A percentile compares a stretch with the other conserved stretches of the same genome.
Conservation (phyloP, 2,329 filamentous ascomycete species). For the Penicillium sp. region DNA sequence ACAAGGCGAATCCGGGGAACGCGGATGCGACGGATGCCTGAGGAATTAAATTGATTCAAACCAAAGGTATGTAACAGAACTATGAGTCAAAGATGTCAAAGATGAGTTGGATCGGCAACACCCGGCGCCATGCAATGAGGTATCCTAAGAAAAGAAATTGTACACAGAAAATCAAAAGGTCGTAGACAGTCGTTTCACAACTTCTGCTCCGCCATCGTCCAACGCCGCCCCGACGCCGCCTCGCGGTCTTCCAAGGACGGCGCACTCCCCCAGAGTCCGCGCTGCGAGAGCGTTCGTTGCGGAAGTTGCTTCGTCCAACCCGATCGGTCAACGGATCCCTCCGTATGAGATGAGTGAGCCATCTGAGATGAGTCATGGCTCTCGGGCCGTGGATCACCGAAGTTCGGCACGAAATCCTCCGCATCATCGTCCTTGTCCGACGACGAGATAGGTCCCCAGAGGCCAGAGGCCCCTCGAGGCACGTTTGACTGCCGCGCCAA, state of each 20-base stretch:
- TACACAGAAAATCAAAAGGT: neutral
- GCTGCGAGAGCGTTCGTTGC: constrained; percentile 32
- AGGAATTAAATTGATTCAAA: neutral
- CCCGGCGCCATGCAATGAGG: constrained; percentile 23
- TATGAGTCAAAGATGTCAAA: too few species aligned
- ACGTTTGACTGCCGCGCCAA: constrained; percentile 19
- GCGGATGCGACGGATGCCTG: constrained; percentile 10
- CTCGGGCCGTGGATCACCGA: constrained; percentile 28
- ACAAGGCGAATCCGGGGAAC: constrained; percentile 16
- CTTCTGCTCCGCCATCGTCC: constrained; percentile 39
- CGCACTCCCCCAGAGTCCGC: constrained; percentile 40
- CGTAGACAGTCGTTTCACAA: constrained; percentile 10
- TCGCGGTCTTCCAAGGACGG: constrained; percentile 30
- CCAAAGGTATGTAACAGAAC: too few species aligned
- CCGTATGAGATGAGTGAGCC: constrained; percentile 4
- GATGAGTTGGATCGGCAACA: constrained; percentile 7
- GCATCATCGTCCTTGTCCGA: constrained; percentile 20
- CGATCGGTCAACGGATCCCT: constrained; percentile 3
- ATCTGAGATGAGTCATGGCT: constrained; percentile 11
- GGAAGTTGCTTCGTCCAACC: constrained; percentile 24
- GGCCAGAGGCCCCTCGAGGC: constrained; percentile 28
- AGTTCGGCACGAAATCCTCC: constrained; percentile 38
- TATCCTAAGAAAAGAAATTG: constrained; percentile 12
- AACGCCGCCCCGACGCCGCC: constrained; percentile 32
- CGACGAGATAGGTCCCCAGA: constrained; percentile 36